Percentiles rank a stretch among this genome's conserved stretches.
phyloP scores from a whole-genome alignment of 352 stramenopile species.

The Globisporangium barbulae region DNA sequence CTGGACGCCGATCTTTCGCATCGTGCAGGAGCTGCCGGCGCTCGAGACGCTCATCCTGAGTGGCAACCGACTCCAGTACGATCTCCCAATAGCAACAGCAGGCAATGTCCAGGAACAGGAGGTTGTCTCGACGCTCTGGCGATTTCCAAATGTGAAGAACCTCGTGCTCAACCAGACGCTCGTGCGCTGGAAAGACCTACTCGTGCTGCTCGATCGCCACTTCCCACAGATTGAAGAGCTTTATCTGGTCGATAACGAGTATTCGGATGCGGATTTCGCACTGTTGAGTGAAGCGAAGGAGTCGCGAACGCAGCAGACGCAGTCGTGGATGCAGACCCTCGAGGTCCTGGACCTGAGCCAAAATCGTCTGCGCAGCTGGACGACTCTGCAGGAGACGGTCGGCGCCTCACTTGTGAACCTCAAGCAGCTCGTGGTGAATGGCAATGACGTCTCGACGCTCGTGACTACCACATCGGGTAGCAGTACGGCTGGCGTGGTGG shows the following conservation, averaged over 20 bases:
- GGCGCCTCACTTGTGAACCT: constrained; percentile 38
- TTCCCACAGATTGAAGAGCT: constrained; percentile 60
- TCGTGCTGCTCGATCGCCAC: constrained; percentile 37
- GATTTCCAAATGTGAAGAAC: constrained; percentile 47
- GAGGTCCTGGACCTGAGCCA: constrained; percentile 61
- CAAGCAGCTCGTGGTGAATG: constrained; percentile 61
- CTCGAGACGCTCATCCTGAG: constrained; percentile 76
- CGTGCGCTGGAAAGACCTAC: constrained; percentile 31
- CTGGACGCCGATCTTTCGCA: constrained; percentile 48
- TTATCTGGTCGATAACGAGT: constrained; percentile 54
- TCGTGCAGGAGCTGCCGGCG: constrained; percentile 47
- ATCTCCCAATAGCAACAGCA: constrained; percentile 5
- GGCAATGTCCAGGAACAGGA: background rate
- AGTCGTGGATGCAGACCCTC: constrained; percentile 31
- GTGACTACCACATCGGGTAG: constrained; percentile 9
- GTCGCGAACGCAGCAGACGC: background rate
- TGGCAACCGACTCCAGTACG: constrained; percentile 51
- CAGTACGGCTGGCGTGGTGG: background rate
- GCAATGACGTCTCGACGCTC: constrained; percentile 55
- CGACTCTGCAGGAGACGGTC: constrained; percentile 31
- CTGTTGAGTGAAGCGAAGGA: constrained; percentile 6
- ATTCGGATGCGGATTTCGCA: constrained; percentile 40
- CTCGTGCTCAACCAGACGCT: constrained; percentile 73
- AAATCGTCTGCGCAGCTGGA: constrained; percentile 57
- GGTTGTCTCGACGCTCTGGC: background rate